Evolutionary conservation across 176 grass and related monocot species (phyloP), one percentile per base, ranked within the genome.

Genomic region (Luzula sylvatica): DNA sequence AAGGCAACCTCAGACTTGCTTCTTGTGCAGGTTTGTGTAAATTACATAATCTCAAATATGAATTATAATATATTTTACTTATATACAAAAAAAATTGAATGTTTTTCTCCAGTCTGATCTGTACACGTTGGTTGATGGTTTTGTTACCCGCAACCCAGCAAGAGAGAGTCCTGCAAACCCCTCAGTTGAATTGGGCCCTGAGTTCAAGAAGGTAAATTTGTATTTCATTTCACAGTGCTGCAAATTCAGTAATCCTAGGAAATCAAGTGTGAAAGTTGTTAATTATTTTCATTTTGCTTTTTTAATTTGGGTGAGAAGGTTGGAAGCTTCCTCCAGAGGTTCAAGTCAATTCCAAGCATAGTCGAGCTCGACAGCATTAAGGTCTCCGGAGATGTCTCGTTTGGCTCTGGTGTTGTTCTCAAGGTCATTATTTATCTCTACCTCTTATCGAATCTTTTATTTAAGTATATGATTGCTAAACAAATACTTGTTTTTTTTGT

Each of bases 1-100:
- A 95, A 95, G 74, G 84, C 90, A 62, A 89, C 90, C 26, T 86
- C 90, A 67, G 90, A 95, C 68, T 86, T 95, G 80, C 71, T 92
- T 67, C 86, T 98, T 47, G 93, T 98, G 42, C 93, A 98, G 93
- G 86, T 98, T 73, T 70, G 53, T 55, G 23, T 44, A 44, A 1
- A 29, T 39, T 26, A 3, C 32, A 50, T 38, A 44, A 26, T 64
- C 17, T 43, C 22, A 25, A 46, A 13, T 44, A 42, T 41, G 9
- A 46, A 14, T 35, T 35, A 35, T 35, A 35, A 35, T 7, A 7
- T 35, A 9, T 7, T 23, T 38, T 42, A 39, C n/a, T 26, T 23
- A 23, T 23, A 29, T 70, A 14, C 41, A 49, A 48, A 70, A 45
- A 20, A 47, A 18, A 30, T 41, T 9, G 14, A 29, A 28, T 77